Percentiles rank a stretch among this genome's conserved stretches.
Conservation (phyloP, 2,329 filamentous ascomycete species). For the Verticillium tricorpus region DNA sequence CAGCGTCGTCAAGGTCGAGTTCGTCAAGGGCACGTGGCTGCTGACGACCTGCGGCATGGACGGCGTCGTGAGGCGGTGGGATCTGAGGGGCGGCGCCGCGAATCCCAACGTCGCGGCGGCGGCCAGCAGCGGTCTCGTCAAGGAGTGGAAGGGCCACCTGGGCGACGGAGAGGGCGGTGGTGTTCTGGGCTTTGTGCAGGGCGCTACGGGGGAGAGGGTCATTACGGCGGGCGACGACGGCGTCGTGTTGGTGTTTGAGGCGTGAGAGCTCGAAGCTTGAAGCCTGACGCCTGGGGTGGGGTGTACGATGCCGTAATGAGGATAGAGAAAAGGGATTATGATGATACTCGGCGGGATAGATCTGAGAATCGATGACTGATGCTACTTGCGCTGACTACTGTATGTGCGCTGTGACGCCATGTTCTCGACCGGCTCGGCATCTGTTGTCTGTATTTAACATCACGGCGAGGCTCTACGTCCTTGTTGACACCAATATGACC, state of each 20-base stretch:
- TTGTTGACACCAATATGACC: too few species aligned
- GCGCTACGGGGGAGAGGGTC: slow-evolving; percentile 65
- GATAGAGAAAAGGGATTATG: neutral
- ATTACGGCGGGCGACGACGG: slow-evolving; percentile 90
- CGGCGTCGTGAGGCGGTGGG: slow-evolving; percentile 86
- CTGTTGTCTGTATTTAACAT: too few species aligned
- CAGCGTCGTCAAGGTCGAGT: slow-evolving; percentile 90
- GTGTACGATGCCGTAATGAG: neutral
- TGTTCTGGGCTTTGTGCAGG: slow-evolving; percentile 86
- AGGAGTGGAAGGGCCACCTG: slow-evolving; percentile 88
- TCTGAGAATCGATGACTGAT: neutral
- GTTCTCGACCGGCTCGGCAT: too few species aligned
- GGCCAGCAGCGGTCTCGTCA: slow-evolving; percentile 62
- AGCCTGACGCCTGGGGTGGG: neutral
- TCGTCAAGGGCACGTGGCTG: slow-evolving; percentile 64
- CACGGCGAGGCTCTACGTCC: too few species aligned
- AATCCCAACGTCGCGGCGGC: slow-evolving; percentile 39
- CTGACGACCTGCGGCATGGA: slow-evolving; percentile 90
- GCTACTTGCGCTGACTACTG: neutral
- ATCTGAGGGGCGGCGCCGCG: slow-evolving; percentile 50
- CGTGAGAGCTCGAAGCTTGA: slow-evolving; percentile 22
- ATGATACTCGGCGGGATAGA: neutral
- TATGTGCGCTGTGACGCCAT: neutral
- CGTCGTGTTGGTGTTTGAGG: slow-evolving; percentile 63
- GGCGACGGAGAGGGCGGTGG: slow-evolving; percentile 83